Base-by-base conservation (phyloP, 2,329 filamentous ascomycete species). In the Beauveria asiatica region DNA sequence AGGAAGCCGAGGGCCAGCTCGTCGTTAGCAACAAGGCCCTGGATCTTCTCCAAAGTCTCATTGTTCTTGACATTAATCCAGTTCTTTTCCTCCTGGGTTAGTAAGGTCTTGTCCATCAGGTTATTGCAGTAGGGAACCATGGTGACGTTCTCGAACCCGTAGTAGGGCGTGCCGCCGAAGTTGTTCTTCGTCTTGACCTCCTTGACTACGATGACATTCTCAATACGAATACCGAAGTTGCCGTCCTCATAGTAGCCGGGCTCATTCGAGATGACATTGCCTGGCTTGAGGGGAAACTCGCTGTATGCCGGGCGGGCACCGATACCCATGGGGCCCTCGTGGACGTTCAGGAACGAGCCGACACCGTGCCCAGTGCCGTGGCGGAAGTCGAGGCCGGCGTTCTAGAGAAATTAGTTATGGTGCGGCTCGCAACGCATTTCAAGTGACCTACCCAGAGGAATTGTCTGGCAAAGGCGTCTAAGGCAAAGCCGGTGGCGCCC, bases 211-310 rank as follows among this genome's bases (percentile, higher is more conserved):
- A 96, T 85, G 68, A 99, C 86, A 72, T 99, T 99, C 75, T 99
- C 94, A 68, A 97, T 97, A 19, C 94, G 88, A 66, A 99, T 94
- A 19, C 94, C 94, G 69, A 96, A 99, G 44, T 86, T 85, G 52
- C 92, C 93, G 68, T 99, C 94, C 73, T 97, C 92, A 72, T 99
- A 99, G 76, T 92, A 99, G 33, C 94, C 94, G 1, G 94, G 94
- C 74, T 99, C 92, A 68, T 97, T 92, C 1, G 93, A 97, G 57
- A 97, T 85, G 45, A 99, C 93, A 68, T 99, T 97, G 49, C 94
- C 94, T n/a, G 90, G 81, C 0, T 90, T 84, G 33, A 99, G 80
- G 0, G 94, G 83, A 6, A 97, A 92, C 70, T 99, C 94, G 0
- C 90, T 88, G 70, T 93, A 97, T 67, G 95, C 90, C 44, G 95